Conservation (phyloP, 257 asterid species). For the Phtheirospermum japonicum region DNA sequence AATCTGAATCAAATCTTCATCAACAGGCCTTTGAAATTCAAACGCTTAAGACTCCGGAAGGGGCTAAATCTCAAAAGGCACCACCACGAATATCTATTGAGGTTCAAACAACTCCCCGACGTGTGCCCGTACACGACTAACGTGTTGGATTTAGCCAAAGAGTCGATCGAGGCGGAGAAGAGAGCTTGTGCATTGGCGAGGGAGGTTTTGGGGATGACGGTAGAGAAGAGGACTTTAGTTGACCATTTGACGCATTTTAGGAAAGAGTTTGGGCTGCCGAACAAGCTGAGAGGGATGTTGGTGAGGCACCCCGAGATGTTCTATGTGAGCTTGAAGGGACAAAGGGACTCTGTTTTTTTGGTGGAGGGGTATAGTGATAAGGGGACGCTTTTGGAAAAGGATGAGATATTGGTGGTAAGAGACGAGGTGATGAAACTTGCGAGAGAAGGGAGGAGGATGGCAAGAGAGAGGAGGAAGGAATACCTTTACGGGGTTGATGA, state of each 20-base stretch:
- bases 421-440: conserved; percentile 62
- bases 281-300: conserved; percentile 82
- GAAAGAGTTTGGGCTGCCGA: conserved; percentile 85
- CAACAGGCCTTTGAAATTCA: conserved; percentile 72
- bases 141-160: conserved; percentile 45
- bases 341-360: conserved; percentile 80
- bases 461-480: conserved; percentile 56
- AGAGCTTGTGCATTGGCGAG: conserved; percentile 87
- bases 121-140: conserved; percentile 72
- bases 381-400: conserved; percentile 63
- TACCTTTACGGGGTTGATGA: conserved; percentile 15
- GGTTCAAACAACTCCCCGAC: conserved; percentile 58
- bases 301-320: conserved; percentile 94
- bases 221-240: conserved; percentile 88
- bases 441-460: conserved; percentile 67
- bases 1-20: no score
- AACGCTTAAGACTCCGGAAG: conserved; percentile 66
- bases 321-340: conserved; percentile 87
- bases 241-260: conserved; percentile 94
- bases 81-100: conserved; percentile 64
- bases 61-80: conserved; percentile 74
- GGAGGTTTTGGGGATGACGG: conserved; percentile 80
- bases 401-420: conserved; percentile 47
- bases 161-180: conserved; percentile 77
- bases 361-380: conserved; percentile 75